Evolutionary conservation across 805 yeast species (phyloP), one percentile per base, ranked within the genome.

Genomic region (Metschnikowia lunata): DNA sequence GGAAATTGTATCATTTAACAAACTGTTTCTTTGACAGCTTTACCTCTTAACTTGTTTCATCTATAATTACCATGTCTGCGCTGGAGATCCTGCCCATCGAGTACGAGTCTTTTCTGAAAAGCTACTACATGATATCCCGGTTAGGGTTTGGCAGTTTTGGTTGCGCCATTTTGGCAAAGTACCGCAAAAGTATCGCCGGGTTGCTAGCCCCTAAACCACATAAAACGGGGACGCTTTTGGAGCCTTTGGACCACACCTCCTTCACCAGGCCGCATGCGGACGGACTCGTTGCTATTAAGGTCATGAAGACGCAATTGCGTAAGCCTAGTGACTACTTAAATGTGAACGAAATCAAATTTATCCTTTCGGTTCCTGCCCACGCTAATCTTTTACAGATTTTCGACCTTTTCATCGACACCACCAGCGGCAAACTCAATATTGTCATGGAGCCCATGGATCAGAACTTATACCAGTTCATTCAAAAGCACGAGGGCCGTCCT

Each of bases 371-470:
- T 18, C 82, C 87, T 1, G 73, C 86, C 1, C 95, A 88, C 64
- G 76, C 76, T 18, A 78, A 81, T 52, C 66, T 91, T 43, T 82
- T 90, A 14, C 86, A 82, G 53, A 74, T 88, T 5, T 80, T 78
- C 62, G 97, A 89, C 56, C 72, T 88, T 59, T 88, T 90, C 56
- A 73, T 87, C 45, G 97, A 91, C 64, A 69, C 75, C 40, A 49
- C 56, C 18, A 66, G 76, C 35, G 76, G 70, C 50, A 78, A 79
- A 54, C 69, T 88, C 43, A 88, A 88, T 57, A 87, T 90, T 32
- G 85, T 84, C 10, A 88, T 91, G 95, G 98, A 91, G 62, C 75
- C 83, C 26, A 79, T 90, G 88, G 85, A 83, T 51, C 88, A 83
- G 62, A 88, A 83, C 57, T 69, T 91, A 46, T 82, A 82, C 56